phyloP scores from a whole-genome alignment of 2,329 filamentous ascomycete genomes.

The Aspergillus sp. region DNA sequence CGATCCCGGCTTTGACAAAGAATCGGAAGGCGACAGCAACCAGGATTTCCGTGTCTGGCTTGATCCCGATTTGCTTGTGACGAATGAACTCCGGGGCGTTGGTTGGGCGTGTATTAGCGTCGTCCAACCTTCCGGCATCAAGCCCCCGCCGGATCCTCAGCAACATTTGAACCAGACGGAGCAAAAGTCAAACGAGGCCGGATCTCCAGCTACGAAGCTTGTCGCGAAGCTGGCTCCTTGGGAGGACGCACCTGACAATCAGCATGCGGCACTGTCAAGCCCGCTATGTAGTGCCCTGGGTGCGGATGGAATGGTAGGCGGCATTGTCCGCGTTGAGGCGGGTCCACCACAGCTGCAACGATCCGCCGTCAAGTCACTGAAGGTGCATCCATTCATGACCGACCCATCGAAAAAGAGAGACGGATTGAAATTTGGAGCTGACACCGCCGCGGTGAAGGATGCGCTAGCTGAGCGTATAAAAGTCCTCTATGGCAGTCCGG shows the following conservation, averaged over 20 bases:
- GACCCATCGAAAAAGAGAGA: constrained; percentile 47
- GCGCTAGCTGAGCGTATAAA: constrained; percentile 62
- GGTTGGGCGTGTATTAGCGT: constrained; percentile 76
- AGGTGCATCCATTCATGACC: constrained; percentile 69
- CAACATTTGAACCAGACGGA: constrained; percentile 61
- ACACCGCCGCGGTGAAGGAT: constrained; percentile 73
- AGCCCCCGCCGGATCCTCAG: constrained; percentile 59
- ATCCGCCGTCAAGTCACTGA: constrained; percentile 58
- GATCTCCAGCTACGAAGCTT: constrained; percentile 55
- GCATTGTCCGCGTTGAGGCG: constrained; percentile 76
- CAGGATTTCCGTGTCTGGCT: constrained; percentile 69
- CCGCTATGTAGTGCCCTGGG: constrained; percentile 66
- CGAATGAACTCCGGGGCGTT: constrained; percentile 63
- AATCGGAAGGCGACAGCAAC: constrained; percentile 44
- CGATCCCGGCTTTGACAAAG: constrained; percentile 69
- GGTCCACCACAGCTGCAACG: constrained; percentile 64
- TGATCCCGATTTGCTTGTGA: constrained; percentile 64
- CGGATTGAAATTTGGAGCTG: constrained; percentile 76
- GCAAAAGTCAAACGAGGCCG: constrained; percentile 46
- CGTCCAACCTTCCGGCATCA: constrained; percentile 70
- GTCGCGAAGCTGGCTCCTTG: constrained; percentile 68
- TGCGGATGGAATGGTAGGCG: constrained; percentile 65
- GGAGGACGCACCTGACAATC: constrained; percentile 77
- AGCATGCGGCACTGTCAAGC: constrained; percentile 69
- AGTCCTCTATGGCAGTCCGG: constrained; percentile 56